These are phyloP conservation scores for Camellia oleifera DNA, from an alignment of 179 eudicot genomes.

Conservation along the genomic window DNA sequence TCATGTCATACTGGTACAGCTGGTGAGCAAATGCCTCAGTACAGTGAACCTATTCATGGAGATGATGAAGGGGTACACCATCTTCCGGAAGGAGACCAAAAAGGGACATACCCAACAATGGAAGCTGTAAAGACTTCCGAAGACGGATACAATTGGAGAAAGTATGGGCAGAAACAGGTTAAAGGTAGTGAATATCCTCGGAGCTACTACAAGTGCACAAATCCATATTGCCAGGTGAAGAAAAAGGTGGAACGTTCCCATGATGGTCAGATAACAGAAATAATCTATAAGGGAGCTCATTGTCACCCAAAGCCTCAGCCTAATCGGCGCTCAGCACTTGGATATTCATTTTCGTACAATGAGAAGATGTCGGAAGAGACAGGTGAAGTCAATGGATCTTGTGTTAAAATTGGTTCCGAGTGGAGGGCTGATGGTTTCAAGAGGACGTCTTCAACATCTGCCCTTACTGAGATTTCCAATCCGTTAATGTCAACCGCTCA, in stretches of 20 bases:
- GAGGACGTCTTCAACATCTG: slow-evolving; percentile 28
- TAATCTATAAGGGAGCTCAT: slow-evolving; percentile 75
- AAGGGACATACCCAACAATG: slow-evolving; percentile 25
- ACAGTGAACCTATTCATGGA: slow-evolving; percentile 21
- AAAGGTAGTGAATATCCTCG: slow-evolving; percentile 79
- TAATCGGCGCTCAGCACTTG: slow-evolving; percentile 42
- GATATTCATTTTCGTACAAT: slow-evolving; percentile 41
- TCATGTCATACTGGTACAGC: slow-evolving; percentile 20
- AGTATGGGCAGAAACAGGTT: slow-evolving; percentile 81
- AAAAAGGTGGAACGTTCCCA: slow-evolving; percentile 74
- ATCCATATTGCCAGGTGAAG: slow-evolving; percentile 68
- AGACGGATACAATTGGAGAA: slow-evolving; percentile 82
- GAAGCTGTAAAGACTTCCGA: slow-evolving; percentile 42
- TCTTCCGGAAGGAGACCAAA: slow-evolving; percentile 28
- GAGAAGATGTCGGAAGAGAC: slow-evolving; percentile 35
- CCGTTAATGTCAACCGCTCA: slow-evolving; percentile 27
- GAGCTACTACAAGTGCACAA: slow-evolving; percentile 77
- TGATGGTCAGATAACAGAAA: slow-evolving; percentile 80
- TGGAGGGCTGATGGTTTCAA: slow-evolving; percentile 42
- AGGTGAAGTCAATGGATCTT: slow-evolving; percentile 30
- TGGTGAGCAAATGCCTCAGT: slow-evolving; percentile 27
- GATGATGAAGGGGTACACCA: slow-evolving; percentile 19
- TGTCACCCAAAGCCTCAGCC: slow-evolving; percentile 73
- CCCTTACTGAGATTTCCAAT: slow-evolving; percentile 42
- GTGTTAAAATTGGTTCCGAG: slow-evolving; percentile 17